phyloP scores from a whole-genome alignment of 2,329 filamentous ascomycete species.

The Alternaria angustiovoidea region DNA sequence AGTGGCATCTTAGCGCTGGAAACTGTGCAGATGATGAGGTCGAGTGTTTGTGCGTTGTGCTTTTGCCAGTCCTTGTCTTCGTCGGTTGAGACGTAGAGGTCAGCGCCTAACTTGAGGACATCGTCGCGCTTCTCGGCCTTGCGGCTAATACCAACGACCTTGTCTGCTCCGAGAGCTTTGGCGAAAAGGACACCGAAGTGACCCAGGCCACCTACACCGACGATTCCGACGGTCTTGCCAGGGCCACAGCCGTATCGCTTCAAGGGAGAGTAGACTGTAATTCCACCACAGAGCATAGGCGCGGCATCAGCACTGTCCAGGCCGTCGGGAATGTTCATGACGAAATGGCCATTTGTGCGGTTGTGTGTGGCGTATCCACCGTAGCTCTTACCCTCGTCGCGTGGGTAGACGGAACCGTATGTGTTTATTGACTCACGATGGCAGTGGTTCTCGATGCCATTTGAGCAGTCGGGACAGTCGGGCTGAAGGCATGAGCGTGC shows the following conservation, averaged over 20 bases:
- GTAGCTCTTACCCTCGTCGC: constrained; percentile 67
- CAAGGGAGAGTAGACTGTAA: constrained; percentile 80
- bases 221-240: constrained; percentile 78
- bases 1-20: constrained; percentile 62
- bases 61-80: constrained; percentile 67
- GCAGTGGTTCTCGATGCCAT: constrained; percentile 60
- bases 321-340: constrained; percentile 77
- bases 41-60: constrained; percentile 61
- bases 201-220: constrained; percentile 76
- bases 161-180: constrained; percentile 73
- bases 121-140: constrained; percentile 67
- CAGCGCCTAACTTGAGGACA: constrained; percentile 66
- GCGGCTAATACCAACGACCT: constrained; percentile 70
- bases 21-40: constrained; percentile 67
- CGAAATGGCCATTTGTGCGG: constrained; percentile 76
- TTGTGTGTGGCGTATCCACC: constrained; percentile 72
- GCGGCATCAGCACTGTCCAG: constrained; percentile 68
- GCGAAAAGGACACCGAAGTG: constrained; percentile 77
- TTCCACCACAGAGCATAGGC: constrained; percentile 83
- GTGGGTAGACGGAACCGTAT: constrained; percentile 56
- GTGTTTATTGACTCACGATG: constrained; percentile 51
- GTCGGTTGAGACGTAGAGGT: constrained; percentile 67
- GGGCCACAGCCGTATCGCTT: constrained; percentile 76
- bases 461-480: constrained; percentile 57
- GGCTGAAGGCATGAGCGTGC: constrained; percentile 55